phyloP scores from a whole-genome alignment of 345 rosid species.

The Camelina neglecta region DNA sequence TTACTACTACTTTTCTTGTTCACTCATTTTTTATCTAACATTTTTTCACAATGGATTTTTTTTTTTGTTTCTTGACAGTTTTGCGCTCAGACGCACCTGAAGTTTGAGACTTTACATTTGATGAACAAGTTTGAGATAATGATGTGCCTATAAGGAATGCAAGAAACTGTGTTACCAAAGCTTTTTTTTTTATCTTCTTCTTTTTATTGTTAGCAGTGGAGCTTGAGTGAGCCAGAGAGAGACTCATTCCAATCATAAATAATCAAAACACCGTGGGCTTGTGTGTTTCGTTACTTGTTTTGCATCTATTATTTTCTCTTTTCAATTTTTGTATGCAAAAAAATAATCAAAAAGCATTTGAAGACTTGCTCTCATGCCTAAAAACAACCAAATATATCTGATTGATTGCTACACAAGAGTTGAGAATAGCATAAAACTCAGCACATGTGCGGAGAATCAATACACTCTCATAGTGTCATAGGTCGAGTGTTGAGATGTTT shows the following conservation, averaged over 20 bases:
- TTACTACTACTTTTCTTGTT: constrained; percentile 6
- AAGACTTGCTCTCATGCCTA: not conserved
- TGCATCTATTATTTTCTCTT: not conserved
- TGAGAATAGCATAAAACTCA: constrained; percentile 16
- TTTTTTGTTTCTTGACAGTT: constrained; percentile 23
- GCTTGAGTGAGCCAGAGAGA: not conserved
- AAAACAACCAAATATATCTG: constrained; percentile 3
- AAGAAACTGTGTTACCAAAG: not conserved
- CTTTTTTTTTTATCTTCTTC: not conserved
- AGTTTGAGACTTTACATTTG: constrained; percentile 26
- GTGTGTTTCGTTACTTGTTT: not conserved
- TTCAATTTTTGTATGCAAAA: not conserved
- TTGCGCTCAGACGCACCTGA: constrained; percentile 39
- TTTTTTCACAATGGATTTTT: not conserved
- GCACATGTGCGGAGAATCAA: not conserved
- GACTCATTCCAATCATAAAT: constrained; percentile 16
- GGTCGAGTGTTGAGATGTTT: not conserved
- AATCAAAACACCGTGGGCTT: constrained; percentile 1
- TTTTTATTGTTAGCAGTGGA: constrained; percentile 23
- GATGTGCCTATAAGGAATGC: not conserved
- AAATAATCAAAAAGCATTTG: constrained; percentile 15
- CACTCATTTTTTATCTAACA: not conserved
- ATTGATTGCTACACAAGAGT: not conserved
- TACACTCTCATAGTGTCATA: not conserved
- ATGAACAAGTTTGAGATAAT: constrained; percentile 5